Conservation (phyloP, 169 alveolate genomes). For the Eimeria maxima region DNA sequence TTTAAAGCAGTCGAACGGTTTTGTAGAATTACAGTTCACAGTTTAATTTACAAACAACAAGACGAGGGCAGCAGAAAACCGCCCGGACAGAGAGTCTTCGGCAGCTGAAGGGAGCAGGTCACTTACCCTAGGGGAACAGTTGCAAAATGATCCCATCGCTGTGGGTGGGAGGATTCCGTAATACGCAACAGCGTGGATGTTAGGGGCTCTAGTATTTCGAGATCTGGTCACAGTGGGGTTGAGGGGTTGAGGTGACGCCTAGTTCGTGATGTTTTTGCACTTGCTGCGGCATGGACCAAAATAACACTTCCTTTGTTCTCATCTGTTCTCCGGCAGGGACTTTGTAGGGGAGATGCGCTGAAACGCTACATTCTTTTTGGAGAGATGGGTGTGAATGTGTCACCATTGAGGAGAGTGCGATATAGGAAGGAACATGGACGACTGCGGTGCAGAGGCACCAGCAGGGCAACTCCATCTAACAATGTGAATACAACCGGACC, state of each 20-base stretch:
- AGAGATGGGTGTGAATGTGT: background rate
- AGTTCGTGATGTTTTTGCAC: background rate
- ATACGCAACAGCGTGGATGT: background rate
- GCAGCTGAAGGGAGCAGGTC: background rate
- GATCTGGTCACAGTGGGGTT: background rate
- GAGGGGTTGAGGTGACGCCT: background rate
- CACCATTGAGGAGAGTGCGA: background rate
- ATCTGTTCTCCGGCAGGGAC: background rate
- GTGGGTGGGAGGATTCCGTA: background rate
- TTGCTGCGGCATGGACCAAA: background rate
- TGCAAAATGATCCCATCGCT: background rate
- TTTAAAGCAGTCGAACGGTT: background rate
- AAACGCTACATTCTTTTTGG: background rate
- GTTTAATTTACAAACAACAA: background rate
- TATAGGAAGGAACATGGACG: background rate
- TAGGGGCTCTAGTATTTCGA: background rate
- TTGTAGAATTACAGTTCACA: background rate
- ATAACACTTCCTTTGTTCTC: background rate
- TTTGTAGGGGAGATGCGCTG: background rate
- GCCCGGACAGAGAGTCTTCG: background rate
- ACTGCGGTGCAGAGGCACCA: background rate
- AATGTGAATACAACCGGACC: background rate
- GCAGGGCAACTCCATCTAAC: background rate
- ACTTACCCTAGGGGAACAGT: background rate
- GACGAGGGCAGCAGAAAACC: background rate